Percentiles rank a stretch among this genome's conserved stretches.
These are phyloP conservation scores for Thamnidium elegans DNA, from an alignment of 192 early-diverging fungal species.

Conservation along the genomic window DNA sequence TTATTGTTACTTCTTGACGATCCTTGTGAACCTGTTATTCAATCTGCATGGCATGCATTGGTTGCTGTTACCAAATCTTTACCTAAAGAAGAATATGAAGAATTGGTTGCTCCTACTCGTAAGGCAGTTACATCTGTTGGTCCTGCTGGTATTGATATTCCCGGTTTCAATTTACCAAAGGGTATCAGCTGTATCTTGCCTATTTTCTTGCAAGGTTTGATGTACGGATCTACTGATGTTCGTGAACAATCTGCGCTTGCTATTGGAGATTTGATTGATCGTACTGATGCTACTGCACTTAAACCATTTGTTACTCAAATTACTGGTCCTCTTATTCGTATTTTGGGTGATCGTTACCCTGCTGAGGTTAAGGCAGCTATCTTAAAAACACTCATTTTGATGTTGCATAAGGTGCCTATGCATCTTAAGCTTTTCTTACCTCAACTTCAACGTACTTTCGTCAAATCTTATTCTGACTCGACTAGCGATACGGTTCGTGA, in stretches of 20 bases:
- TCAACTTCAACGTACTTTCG: slow-evolving; percentile 96
- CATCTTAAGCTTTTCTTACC: slow-evolving; percentile 96
- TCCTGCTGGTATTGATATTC: slow-evolving; percentile 55
- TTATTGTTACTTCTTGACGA: slow-evolving; percentile 74
- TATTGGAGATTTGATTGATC: slow-evolving; percentile 67
- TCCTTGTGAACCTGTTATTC: slow-evolving; percentile 54
- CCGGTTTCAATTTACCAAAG: slow-evolving; percentile 90
- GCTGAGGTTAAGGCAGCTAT: slow-evolving; percentile 93
- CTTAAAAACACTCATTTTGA: slow-evolving; percentile 73
- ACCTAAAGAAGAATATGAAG: slow-evolving; percentile 86
- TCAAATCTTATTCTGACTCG: slow-evolving; percentile 81
- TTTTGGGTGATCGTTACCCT: slow-evolving; percentile 92
- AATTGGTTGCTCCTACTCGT: slow-evolving; percentile 67
- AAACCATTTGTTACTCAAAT: slow-evolving; percentile 92
- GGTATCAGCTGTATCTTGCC: slow-evolving; percentile 88
- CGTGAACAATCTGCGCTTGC: slow-evolving; percentile 86
- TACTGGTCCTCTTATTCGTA: slow-evolving; percentile 96
- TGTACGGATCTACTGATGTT: slow-evolving; percentile 79
- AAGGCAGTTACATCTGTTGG: slow-evolving; percentile 61
- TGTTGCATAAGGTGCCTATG: slow-evolving; percentile 81
- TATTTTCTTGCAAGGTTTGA: slow-evolving; percentile 90
- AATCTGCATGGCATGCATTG: slow-evolving; percentile 76
- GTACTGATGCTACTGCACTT: slow-evolving; percentile 73
- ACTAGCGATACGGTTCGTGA: slow-evolving; percentile 69
- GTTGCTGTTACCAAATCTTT: slow-evolving; percentile 77